Base-by-base conservation (phyloP, 2,329 filamentous ascomycete species). In the Beauveria australis region DNA sequence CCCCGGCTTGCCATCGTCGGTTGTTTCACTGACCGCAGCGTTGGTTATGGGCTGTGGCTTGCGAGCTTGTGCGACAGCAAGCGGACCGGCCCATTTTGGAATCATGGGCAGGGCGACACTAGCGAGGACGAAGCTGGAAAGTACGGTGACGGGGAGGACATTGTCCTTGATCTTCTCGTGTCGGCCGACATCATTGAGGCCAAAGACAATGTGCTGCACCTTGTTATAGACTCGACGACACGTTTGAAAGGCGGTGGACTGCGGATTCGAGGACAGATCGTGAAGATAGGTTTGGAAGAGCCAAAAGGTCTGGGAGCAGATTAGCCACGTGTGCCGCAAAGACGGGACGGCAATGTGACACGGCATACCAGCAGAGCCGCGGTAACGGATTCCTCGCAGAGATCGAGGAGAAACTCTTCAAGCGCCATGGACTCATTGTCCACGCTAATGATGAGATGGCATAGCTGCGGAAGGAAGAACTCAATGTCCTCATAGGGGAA, bases 401-500 rank as follows among this genome's bases (percentile, higher is more conserved):
- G 76, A 73, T 94, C 90, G 69, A 93, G 78, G 68, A 94, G 82
- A 72, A 93, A 94, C 76, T 94, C 90, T 76, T 94, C 91, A 74
- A 94, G 75, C 53, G 91, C 90, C 89, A 94, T 92, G 67, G 89
- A 93, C 79, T 94, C 91, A 75, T 93, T 94, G 79, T 93, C 86
- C 73, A 93, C 84, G 75, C 89, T 92, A 70, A 94, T 89, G 76
- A 92, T 86, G 65, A 94, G 85, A 77, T 94, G 91, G 73, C 90
- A 94, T 79, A 94, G 79, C 79, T 91, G 89, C 64, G 90, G 90
- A 54, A 94, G 82, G 79, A 93, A 94, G 85, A 94, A 94, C 76
- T 94, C 91, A 72, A 94, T 92, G 76, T 94, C 89, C 79, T 92
- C 89, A 77, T 93, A 94, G 65, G 88, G 89, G 72, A 94, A 94